Base-by-base conservation (phyloP, 345 rosid genomes). In the Populus alba region DNA sequence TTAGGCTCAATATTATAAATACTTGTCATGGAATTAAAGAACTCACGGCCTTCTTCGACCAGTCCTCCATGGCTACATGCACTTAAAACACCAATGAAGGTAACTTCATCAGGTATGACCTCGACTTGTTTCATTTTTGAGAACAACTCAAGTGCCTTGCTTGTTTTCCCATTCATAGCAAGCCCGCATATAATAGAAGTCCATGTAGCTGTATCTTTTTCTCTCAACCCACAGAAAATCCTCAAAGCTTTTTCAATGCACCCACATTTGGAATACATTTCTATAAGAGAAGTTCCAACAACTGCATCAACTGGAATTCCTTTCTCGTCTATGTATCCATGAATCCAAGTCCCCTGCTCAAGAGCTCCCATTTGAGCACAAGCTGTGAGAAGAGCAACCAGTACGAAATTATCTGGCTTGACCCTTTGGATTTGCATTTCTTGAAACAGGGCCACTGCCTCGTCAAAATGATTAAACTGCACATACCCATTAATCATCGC, bases 41-140 rank as follows among this genome's bases (percentile, higher is more conserved):
- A 38, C 29, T 35, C 63, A 20, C 88, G 91, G 1, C 96, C 94
- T 86, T 91, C 93, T 17, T 79, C 82, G 57, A 93, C 89, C 80
- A 93, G 78, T 66, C 97, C 97, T 77, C 93, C 97, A 78, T 93
- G 97, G 82, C 86, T 93, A 79, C 94, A 93, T 8, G 97, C 97
- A 74, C 91, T 90, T 76, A 93, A 78, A 75, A 91, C 93, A 15
- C 92, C 90, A 2, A 91, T 86, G 71, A 90, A 91, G 27, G 97
- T 91, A 73, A 93, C 87, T 70, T 81, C 87, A 73, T 93, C 97
- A 6, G 93, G 87, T 79, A 74, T 86, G 12, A 77, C 82, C 39
- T 91, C 87, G 1, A 51, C 74, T 9, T 74, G 69, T 72, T 82
- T 87, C 97, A 93, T 91, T 81, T 89, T 79, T 9, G 82, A 70